Percentiles rank a stretch among this genome's conserved stretches.
These are phyloP conservation scores for Pelargonium cotyledonis DNA, from an alignment of 441 rosid species.

Conservation along the genomic window DNA sequence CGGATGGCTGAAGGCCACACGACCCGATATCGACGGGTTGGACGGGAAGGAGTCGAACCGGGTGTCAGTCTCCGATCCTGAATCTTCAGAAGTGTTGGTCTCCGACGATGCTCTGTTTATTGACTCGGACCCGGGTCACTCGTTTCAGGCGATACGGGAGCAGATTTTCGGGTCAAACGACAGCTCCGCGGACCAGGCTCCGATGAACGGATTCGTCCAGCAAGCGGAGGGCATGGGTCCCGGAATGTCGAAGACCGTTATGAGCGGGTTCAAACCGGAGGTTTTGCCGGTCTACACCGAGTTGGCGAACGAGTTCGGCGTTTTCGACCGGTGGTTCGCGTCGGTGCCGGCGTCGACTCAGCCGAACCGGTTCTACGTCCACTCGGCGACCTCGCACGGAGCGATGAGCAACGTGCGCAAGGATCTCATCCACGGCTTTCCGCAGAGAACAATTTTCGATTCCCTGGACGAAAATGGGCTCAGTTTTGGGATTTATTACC, in stretches of 20 bases:
- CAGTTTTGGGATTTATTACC: slow-evolving; percentile 72
- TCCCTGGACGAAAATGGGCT: slow-evolving; percentile 62
- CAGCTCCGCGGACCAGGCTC: slow-evolving; percentile 37
- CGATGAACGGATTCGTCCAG: slow-evolving; percentile 81
- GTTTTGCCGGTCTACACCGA: slow-evolving; percentile 59
- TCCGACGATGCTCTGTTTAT: slow-evolving; percentile 76
- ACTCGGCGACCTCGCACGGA: slow-evolving; percentile 94
- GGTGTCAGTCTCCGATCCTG: slow-evolving; percentile 35
- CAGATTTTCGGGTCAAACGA: slow-evolving; percentile 71
- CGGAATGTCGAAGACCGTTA: slow-evolving; percentile 64
- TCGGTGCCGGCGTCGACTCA: slow-evolving; percentile 95
- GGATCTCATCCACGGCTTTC: slow-evolving; percentile 74
- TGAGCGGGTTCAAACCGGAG: slow-evolving; percentile 79
- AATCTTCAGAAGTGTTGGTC: slow-evolving; percentile 51
- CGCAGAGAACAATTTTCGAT: slow-evolving; percentile 81
- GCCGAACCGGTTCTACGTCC: slow-evolving; percentile 80
- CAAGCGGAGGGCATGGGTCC: slow-evolving; percentile 70
- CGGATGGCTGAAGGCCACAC: slow-evolving; percentile 86
- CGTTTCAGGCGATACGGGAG: slow-evolving; percentile 71
- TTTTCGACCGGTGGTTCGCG: slow-evolving; percentile 86
- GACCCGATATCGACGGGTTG: slow-evolving; percentile 70
- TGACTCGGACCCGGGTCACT: slow-evolving; percentile 98
- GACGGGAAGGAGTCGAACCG: slow-evolving; percentile 87
- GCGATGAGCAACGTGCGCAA: slow-evolving; percentile 74
- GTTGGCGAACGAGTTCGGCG: slow-evolving; percentile 62